Conservation (phyloP, 192 early-diverging fungal species). For the Coemansia umbellata region DNA sequence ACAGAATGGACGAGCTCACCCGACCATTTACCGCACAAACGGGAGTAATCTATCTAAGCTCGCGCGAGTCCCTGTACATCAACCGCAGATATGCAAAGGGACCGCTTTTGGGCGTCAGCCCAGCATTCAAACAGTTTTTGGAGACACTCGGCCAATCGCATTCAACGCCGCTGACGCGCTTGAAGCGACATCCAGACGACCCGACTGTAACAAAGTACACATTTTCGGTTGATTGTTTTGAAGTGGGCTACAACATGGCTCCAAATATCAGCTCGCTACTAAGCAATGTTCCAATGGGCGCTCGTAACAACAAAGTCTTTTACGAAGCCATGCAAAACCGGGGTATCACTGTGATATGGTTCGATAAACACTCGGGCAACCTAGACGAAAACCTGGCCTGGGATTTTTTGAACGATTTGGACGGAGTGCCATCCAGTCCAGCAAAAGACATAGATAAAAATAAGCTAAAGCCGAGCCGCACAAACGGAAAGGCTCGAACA, state of each 20-base stretch:
- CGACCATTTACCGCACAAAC: constrained; percentile 32
- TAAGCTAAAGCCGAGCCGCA: background rate
- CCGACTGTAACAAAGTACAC: constrained; percentile 23
- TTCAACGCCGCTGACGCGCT: constrained; percentile 5
- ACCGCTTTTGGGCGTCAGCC: constrained; percentile 28
- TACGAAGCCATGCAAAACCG: constrained; percentile 22
- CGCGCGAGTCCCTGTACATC: constrained; percentile 25
- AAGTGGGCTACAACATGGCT: constrained; percentile 41
- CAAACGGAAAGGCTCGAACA: background rate
- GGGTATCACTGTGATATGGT: constrained; percentile 43
- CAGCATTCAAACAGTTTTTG: constrained; percentile 31
- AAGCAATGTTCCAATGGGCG: constrained; percentile 18
- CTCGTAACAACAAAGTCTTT: constrained; percentile 25
- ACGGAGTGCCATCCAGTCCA: too few species aligned
- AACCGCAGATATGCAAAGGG: constrained; percentile 29
- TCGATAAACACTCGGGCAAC: constrained; percentile 24
- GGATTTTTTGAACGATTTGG: constrained; percentile 28
- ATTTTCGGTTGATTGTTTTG: constrained; percentile 23
- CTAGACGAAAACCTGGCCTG: constrained; percentile 25
- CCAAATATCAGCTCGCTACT: constrained; percentile 48
- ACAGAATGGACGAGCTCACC: constrained; percentile 34
- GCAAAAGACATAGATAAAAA: too few species aligned
- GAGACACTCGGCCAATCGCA: constrained; percentile 11
- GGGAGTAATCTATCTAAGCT: constrained; percentile 38
- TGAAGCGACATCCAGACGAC: constrained; percentile 19